Base-by-base conservation (phyloP, 495 filamentous ascomycete species). In the Paragyromitra xinjiangensis region DNA sequence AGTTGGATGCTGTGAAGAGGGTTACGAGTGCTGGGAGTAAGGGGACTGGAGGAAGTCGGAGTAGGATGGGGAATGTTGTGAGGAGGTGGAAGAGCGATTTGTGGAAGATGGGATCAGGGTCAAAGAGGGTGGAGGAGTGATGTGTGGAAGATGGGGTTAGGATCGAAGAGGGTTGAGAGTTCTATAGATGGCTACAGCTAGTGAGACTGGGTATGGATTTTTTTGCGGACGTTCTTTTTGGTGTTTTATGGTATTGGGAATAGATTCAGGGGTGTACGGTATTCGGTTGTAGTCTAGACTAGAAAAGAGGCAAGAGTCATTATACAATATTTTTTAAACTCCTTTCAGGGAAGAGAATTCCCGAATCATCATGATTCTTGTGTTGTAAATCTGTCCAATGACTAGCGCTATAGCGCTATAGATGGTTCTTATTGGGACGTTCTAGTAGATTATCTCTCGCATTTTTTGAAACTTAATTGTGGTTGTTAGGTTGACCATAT, bases 11-110 rank as follows among this genome's bases (percentile, higher is more conserved):
- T 1, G 16, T 40, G 9, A 26, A 4, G 26, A 50, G 56, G 29
- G 44, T 62, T 6, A 7, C 0, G 42, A 63, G 56, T 0, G 56
- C 50, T 51, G 29, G 29, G 12, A 40, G 44, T 45, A 59, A 50
- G 29, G 45, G 11, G 26, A 50, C 37, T 14, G 67, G 37, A 24
- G 6, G 8, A 3, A 11, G 26, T 1, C 4, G 16, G 6, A 11
- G 45, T 9, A 39, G 0, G 44, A 7, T 71, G 6, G 48, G n/a
- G 29, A 16, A 40, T 24, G 68, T 24, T 16, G 55, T 62, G 14
- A 71, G 44, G 42, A 63, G 4, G 22, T 61, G 24, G n/a, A 50
- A 5, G 26, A 51, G 44, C n/a, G 56, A 62, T 24, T 24, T 71
- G 6, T 71, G 68, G 68, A 50, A 45, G 19, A 40, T 6, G n/a